Percentiles rank a stretch among this genome's conserved stretches.
Evolutionary conservation across 2,329 filamentous ascomycete species (phyloP).

Genomic region (Fusarium robinianum): DNA sequence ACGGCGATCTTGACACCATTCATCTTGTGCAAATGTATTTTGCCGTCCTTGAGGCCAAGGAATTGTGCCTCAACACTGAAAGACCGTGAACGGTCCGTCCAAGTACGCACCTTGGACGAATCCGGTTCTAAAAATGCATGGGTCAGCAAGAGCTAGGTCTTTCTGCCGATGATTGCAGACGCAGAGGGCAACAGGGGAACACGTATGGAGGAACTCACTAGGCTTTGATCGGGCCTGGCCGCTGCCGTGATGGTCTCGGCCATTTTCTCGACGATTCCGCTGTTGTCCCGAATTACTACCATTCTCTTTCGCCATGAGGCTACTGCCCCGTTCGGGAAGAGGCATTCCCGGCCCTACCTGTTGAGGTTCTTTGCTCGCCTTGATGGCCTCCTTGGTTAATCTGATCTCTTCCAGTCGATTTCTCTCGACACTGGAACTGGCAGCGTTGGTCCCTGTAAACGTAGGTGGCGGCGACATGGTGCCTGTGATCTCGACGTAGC

Average conservation of each 20-base stretch:
- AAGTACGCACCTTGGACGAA: conserved; percentile 78
- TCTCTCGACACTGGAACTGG: conserved; percentile 73
- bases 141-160: conserved; percentile 18
- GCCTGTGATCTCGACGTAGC: conserved; percentile 89
- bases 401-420: conserved; percentile 80
- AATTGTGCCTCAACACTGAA: conserved; percentile 99
- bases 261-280: conserved; percentile 72
- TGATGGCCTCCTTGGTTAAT: conserved; percentile 78
- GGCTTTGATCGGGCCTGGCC: conserved; percentile 65
- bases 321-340: conserved; percentile 79
- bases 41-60: conserved; percentile 89
- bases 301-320: conserved; percentile 69
- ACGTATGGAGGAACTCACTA: conserved; percentile 60
- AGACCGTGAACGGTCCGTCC: conserved; percentile 93
- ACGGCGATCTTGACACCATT: conserved; percentile 99
- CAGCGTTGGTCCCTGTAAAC: conserved; percentile 55
- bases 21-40: conserved; percentile 96
- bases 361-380: conserved; percentile 60
- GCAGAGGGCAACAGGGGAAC: neutral
- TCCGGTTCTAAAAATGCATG: conserved; percentile 70
- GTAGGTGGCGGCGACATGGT: conserved; percentile 57
- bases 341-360: conserved; percentile 76
- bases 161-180: neutral
- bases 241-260: conserved; percentile 59
- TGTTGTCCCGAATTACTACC: conserved; percentile 71